Conservation (phyloP, 2,329 filamentous ascomycete genomes). For the Verticillium nubilum region DNA sequence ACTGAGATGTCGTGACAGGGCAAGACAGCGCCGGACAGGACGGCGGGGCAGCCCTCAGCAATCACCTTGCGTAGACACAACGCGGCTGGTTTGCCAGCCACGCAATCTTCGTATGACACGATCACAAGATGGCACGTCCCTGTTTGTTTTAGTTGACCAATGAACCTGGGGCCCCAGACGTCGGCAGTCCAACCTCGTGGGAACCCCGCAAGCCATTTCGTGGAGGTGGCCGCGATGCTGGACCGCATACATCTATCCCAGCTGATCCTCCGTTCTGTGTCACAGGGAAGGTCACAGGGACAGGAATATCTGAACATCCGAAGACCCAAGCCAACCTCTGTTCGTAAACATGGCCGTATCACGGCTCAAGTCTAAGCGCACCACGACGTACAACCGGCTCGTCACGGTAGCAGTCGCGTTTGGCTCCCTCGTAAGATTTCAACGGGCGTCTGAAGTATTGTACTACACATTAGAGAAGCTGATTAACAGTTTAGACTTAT, state of each 20-base stretch:
- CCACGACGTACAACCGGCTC: conserved; percentile 23
- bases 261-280: background rate
- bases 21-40: background rate
- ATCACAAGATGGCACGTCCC: background rate
- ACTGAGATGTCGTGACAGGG: too few relatives aligned
- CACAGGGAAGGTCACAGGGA: background rate
- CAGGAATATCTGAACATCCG: background rate
- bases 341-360: background rate
- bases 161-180: background rate
- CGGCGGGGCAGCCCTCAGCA: background rate
- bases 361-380: background rate
- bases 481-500: conserved; percentile 32
- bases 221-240: background rate
- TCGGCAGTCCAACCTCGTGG: background rate
- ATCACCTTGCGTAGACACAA: background rate
- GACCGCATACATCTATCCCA: background rate
- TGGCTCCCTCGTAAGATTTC: conserved; percentile 22
- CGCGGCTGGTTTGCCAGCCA: background rate
- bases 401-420: conserved; percentile 28
- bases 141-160: background rate
- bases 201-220: background rate
- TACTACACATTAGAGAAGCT: background rate
- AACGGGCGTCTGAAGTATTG: too few relatives aligned
- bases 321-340: background rate
- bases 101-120: background rate